Evolutionary conservation across 2,329 filamentous ascomycete genomes (phyloP).

Genomic region (Erysiphe pisi): DNA sequence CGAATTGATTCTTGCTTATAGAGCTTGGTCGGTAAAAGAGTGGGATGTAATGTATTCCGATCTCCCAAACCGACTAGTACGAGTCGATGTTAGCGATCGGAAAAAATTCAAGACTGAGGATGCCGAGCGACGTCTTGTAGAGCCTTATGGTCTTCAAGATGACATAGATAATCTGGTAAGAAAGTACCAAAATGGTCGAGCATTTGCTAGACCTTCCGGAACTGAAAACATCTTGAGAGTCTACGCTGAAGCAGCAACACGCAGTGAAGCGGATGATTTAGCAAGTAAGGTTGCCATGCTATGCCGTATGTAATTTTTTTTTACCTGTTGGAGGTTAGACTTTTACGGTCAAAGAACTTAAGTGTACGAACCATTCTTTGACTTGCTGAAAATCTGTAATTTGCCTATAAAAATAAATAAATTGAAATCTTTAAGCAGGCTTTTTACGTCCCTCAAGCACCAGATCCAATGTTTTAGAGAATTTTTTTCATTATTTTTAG

Average conservation of each 20-base stretch:
- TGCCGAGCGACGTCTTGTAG: constrained; percentile 76
- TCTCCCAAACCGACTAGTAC: constrained; percentile 87
- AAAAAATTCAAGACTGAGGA: constrained; percentile 85
- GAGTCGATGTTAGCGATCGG: constrained; percentile 79
- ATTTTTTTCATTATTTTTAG: too few species aligned
- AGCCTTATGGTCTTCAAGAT: constrained; percentile 66
- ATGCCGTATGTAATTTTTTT: background rate
- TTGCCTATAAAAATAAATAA: too few species aligned
- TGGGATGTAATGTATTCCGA: constrained; percentile 92
- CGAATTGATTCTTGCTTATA: constrained; percentile 91
- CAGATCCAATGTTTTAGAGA: too few species aligned
- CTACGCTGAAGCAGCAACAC: constrained; percentile 85
- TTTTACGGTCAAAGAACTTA: too few species aligned
- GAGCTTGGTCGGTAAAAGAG: constrained; percentile 77
- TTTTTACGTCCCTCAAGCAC: too few species aligned
- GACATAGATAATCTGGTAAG: constrained; percentile 79
- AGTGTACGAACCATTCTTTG: too few species aligned
- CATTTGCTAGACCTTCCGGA: constrained; percentile 84
- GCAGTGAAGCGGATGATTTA: constrained; percentile 81
- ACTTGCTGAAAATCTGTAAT: too few species aligned
- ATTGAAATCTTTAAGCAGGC: too few species aligned
- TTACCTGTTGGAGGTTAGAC: too few species aligned
- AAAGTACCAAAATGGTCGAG: constrained; percentile 80
- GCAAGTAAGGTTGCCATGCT: constrained; percentile 58
- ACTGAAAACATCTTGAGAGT: constrained; percentile 95